A percentile compares a stretch with the other conserved stretches of the same genome.
Conservation (phyloP, 352 stramenopile genomes). For the Phytophthora kernoviae region DNA sequence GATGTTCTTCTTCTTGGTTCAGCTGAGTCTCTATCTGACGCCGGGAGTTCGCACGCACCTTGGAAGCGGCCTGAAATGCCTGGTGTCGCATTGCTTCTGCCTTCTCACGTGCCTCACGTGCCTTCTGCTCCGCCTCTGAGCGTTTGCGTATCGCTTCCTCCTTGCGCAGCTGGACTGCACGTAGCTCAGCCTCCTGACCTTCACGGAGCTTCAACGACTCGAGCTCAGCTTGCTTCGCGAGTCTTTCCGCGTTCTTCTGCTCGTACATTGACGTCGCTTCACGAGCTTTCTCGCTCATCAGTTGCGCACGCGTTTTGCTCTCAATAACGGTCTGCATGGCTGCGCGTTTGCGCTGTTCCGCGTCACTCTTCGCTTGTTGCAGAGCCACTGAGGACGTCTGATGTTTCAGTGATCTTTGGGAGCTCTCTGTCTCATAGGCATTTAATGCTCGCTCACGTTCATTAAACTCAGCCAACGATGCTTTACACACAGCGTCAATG, state of each 20-base stretch:
- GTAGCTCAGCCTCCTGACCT: conserved; percentile 48
- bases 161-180: conserved; percentile 57
- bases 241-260: conserved; percentile 56
- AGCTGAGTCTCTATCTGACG: conserved; percentile 73
- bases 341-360: conserved; percentile 63
- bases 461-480: conserved; percentile 77
- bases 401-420: conserved; percentile 31
- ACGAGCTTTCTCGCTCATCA: conserved; percentile 68
- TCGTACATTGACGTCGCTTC: conserved; percentile 65
- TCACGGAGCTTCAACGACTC: conserved; percentile 47
- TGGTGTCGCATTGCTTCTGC: conserved; percentile 67
- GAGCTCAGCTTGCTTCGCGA: conserved; percentile 56
- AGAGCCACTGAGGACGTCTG: conserved; percentile 43
- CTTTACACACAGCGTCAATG: conserved; percentile 77
- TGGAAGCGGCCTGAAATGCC: conserved; percentile 67
- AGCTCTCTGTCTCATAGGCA: conserved; percentile 50
- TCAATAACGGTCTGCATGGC: conserved; percentile 82
- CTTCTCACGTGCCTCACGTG: conserved; percentile 55
- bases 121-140: conserved; percentile 70
- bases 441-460: conserved; percentile 67
- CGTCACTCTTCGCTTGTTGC: conserved; percentile 43
- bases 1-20: conserved; percentile 59
- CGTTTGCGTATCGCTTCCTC: conserved; percentile 68
- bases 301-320: conserved; percentile 60
- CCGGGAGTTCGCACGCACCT: conserved; percentile 68